Evolutionary conservation across 2,329 filamentous ascomycete genomes (phyloP), one percentile per base, ranked within the genome.

Genomic region (Leptographium lundbergii): DNA sequence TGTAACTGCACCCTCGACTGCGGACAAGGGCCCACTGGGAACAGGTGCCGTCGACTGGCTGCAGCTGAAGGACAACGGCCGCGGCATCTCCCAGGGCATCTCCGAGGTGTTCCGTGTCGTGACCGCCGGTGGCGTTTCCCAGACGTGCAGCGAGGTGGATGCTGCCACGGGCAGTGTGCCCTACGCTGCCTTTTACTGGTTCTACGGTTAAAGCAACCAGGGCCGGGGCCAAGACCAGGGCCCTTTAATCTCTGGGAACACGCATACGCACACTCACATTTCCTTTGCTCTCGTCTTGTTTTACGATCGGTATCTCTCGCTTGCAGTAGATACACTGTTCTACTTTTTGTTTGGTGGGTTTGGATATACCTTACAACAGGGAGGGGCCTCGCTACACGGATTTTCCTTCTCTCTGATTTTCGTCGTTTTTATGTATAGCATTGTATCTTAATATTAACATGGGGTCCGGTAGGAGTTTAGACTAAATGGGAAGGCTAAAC

Each of bases 101-200:
- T 74, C 72, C 64, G 60, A 63, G 17, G 77, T 82, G 57, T 84
- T 81, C 69, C 78, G 81, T 54, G 80, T 84, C 53, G 63, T 73
- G 60, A 83, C 81, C 0, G 75, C 78, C 17, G 81, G 80, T 2
- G 81, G 81, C 25, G 69, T 62, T 61, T 67, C 74, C 1, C 68
- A 76, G 65, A 65, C 71, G 5, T 84, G 81, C 67, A 62, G 62
- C 52, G 61, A 59, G 0, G 69, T 68, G 1, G 70, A 70, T n/a
- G 66, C 65, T 9, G 73, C 76, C 60, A 61, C 66, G 22, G 74
- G 78, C 65, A 83, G 79, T 68, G 76, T 81, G 29, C 74, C 76
- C 3, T 84, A 84, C 67, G 66, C 79, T 1, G 73, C 81, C n/a
- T 75, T 73, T 63, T 84, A 84, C 71, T 84, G 80, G 80, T 76